Base-by-base conservation (phyloP, 495 filamentous ascomycete species). In the Durotheca rogersii region DNA sequence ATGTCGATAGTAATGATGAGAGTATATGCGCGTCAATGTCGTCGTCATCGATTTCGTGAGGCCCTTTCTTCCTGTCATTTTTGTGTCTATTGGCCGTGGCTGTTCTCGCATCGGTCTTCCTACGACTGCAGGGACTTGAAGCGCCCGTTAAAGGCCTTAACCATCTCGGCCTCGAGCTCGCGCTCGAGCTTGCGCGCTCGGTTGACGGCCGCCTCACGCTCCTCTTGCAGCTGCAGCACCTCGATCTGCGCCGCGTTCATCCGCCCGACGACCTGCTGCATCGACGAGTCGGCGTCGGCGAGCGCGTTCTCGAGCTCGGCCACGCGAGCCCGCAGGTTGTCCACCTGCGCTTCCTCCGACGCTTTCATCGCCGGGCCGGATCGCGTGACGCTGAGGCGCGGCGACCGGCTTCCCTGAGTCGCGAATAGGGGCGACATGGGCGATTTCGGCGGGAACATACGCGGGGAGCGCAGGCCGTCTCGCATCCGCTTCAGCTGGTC, bases 201-300 rank as follows among this genome's bases (percentile, higher is more conserved):
- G 41, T 84, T 82, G 58, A 93, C 80, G 30, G 93, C 90, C 51
- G 89, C 87, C 57, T 98, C 93, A 62, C 90, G 82, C 71, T 94
- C 87, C 70, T 87, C 87, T 69, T 96, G 91, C 41, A 98, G 76
- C 61, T 90, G 83, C 63, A 90, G 82, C 29, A 98, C 93, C 69
- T 96, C 90, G 46, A 96, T 90, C 73, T 97, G 93, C 6, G 92
- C 90, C 49, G 81, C 76, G 70, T 90, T 96, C 90, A 98, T 96
- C 44, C 87, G 78, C 44, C 85, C 76, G 11, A 98, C 88, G 2
- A 96, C 92, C 67, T 93, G 87, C 64, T 92, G 82, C 93, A 98
- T 96, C 75, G 96, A 92, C 47, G 75, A 72, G 59, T 97, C 93
- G 14, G 93, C 89, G 50, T 93, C 81, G 17, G 76, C 71, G 14